phyloP scores from a whole-genome alignment of 106 monocot genomes.

The Agapanthus africanus region DNA sequence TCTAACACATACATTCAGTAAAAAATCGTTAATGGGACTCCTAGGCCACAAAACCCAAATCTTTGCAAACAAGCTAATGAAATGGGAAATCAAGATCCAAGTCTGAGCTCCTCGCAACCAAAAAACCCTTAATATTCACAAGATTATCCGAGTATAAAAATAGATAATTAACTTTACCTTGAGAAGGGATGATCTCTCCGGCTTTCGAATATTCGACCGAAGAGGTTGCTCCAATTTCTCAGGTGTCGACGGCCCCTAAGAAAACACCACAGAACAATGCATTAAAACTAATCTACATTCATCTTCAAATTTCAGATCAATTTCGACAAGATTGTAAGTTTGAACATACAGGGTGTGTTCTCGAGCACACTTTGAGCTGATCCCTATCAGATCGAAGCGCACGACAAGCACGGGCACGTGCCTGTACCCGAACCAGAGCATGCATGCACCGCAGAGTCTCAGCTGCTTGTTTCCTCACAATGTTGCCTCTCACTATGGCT shows the following conservation, averaged over 20 bases:
- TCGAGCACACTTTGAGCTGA: background rate
- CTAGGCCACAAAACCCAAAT: no score
- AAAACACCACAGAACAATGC: no score
- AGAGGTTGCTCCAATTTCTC: constrained; percentile 24
- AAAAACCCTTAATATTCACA: no score
- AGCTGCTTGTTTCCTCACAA: constrained; percentile 54
- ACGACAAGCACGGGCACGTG: constrained; percentile 38
- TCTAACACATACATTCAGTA: no score
- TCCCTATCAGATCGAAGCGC: constrained; percentile 13
- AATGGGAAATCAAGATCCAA: no score
- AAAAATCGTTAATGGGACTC: no score
- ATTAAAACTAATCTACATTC: background rate
- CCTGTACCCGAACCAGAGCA: constrained; percentile 50
- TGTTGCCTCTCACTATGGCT: constrained; percentile 59
- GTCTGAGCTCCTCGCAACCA: no score
- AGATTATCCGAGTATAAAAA: no score
- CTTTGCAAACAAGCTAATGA: no score
- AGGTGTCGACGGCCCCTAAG: constrained; percentile 27
- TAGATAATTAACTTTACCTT: no score
- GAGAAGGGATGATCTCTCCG: constrained; percentile 2
- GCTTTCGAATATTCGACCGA: constrained; percentile 10
- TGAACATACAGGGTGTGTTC: constrained; percentile 17
- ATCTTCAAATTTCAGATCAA: background rate
- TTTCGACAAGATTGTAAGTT: background rate
- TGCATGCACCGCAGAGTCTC: constrained; percentile 58